phyloP scores from a whole-genome alignment of 2,329 filamentous ascomycete genomes.

The Phaeosphaeriaceae sp. region DNA sequence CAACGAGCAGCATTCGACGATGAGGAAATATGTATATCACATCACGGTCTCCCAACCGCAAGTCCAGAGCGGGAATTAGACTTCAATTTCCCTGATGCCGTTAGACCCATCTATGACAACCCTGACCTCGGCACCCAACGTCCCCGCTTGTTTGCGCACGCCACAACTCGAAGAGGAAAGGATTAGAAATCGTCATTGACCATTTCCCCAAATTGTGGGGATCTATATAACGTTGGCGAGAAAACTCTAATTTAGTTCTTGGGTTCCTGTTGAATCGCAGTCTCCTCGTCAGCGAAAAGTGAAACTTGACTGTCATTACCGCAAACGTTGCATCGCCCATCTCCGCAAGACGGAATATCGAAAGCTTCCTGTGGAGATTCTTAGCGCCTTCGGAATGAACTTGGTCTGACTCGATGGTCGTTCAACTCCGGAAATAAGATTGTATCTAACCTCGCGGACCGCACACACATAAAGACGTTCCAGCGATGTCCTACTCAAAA shows the following conservation, averaged over 20 bases:
- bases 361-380: neutral
- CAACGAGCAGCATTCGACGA: neutral
- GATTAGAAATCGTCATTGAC: conserved; percentile 37
- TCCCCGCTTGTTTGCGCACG: conserved; percentile 26
- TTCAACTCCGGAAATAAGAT: conserved; percentile 1
- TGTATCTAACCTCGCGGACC: neutral
- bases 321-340: neutral
- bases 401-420: conserved; percentile 8
- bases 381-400: conserved; percentile 1
- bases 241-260: neutral
- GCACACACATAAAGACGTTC: neutral
- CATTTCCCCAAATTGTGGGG: conserved; percentile 6
- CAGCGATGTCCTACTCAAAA: conserved; percentile 19
- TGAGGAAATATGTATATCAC: neutral
- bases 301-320: neutral
- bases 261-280: neutral
- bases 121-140: conserved; percentile 35
- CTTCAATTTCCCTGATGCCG: neutral
- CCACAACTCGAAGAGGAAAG: conserved; percentile 14
- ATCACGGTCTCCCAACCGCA: neutral
- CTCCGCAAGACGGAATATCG: neutral
- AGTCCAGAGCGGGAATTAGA: conserved; percentile 1
- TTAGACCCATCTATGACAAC: conserved; percentile 6
- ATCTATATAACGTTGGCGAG: conserved; percentile 1
- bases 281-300: neutral